Evolutionary conservation across 306 rosid species (phyloP).

Genomic region (Trifolium pratense): DNA sequence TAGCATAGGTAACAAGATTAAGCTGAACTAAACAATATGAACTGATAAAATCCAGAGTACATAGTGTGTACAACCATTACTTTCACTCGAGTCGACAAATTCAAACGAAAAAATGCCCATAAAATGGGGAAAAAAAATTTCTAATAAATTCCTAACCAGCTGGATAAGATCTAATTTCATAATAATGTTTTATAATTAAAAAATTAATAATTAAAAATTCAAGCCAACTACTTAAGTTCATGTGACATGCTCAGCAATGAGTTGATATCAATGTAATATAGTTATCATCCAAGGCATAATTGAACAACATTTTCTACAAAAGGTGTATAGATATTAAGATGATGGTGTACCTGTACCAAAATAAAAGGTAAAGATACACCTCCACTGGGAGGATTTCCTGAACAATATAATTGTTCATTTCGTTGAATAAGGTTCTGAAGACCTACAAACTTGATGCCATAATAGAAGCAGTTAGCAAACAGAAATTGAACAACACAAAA

Average conservation of each 20-base stretch:
- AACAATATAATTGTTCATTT: conserved; percentile 80
- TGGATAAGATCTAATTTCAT: conserved; percentile 7
- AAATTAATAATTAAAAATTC: conserved; percentile 5
- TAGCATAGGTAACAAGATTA: conserved; percentile 13
- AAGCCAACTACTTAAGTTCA: conserved; percentile 26
- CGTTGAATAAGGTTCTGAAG: conserved; percentile 90
- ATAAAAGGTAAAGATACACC: conserved; percentile 97
- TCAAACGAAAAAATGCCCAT: neutral
- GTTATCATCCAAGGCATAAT: conserved; percentile 19
- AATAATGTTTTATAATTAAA: neutral
- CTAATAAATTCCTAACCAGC: neutral
- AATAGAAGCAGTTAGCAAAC: conserved; percentile 48
- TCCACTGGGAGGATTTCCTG: conserved; percentile 88
- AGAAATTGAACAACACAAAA: conserved; percentile 27
- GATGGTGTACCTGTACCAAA: conserved; percentile 80
- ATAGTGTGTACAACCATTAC: neutral
- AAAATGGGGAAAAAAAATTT: neutral
- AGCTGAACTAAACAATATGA: conserved; percentile 13
- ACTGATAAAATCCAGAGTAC: neutral
- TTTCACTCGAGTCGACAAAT: neutral
- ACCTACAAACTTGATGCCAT: conserved; percentile 70
- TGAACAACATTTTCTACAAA: conserved; percentile 6
- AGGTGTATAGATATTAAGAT: conserved; percentile 18
- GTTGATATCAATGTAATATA: conserved; percentile 10
- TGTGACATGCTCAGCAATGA: conserved; percentile 5